Percentiles rank a stretch among this genome's conserved stretches.
Evolutionary conservation across 345 rosid genomes (phyloP).

Genomic region (Hirschfeldia incana): DNA sequence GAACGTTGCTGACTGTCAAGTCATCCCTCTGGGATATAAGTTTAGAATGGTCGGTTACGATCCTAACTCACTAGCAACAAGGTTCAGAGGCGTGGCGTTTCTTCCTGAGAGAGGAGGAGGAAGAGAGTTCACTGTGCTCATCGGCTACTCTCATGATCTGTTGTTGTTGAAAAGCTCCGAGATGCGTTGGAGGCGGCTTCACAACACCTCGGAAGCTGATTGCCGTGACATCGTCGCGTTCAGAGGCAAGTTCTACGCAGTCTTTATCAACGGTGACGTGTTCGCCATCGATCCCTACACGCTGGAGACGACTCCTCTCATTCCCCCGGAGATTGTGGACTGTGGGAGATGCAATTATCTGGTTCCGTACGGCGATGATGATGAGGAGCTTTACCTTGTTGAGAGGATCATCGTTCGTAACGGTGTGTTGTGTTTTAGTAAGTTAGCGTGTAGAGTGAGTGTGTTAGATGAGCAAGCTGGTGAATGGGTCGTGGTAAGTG

Average conservation of each 20-base stretch:
- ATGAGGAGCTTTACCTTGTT: background rate
- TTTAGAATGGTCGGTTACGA: background rate
- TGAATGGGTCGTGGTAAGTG: background rate
- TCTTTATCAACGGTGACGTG: background rate
- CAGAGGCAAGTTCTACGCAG: background rate
- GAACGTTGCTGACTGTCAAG: background rate
- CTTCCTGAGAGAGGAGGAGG: background rate
- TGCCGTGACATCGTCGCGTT: background rate
- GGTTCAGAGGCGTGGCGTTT: background rate
- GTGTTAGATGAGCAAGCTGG: background rate
- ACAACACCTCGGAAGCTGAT: background rate
- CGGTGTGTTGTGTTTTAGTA: background rate
- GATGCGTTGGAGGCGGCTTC: background rate
- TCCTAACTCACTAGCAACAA: background rate
- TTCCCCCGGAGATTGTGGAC: background rate
- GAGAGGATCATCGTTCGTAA: background rate
- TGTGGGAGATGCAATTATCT: background rate
- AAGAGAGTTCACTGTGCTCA: background rate
- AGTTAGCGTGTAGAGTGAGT: background rate
- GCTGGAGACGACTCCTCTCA: background rate
- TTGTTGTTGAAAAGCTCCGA: background rate
- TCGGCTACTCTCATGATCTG: background rate
- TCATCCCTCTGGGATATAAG: background rate
- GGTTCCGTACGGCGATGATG: background rate
- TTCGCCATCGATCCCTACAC: background rate